A percentile compares a stretch with the other conserved stretches of the same genome.
phyloP scores from a whole-genome alignment of 2,329 filamentous ascomycete genomes.

The Diaporthe velutina region DNA sequence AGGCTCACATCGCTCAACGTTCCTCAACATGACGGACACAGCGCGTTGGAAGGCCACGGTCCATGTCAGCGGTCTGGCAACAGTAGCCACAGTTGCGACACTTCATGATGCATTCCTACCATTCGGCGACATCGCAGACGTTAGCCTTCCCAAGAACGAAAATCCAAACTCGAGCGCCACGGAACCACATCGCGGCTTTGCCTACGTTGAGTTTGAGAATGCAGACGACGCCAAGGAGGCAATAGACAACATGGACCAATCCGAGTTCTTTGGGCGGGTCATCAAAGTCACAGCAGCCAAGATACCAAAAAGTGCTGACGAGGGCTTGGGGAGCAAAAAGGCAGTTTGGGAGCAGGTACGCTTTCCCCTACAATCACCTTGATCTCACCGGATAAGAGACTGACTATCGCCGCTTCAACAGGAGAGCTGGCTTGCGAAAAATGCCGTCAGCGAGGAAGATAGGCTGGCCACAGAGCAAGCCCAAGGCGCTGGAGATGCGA shows the following conservation, averaged over 20 bases:
- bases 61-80: conserved; percentile 90
- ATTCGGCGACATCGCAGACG: conserved; percentile 94
- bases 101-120: conserved; percentile 94
- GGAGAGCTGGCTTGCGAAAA: conserved; percentile 94
- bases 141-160: conserved; percentile 91
- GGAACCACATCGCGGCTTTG: conserved; percentile 90
- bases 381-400: background rate
- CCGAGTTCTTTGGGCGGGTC: conserved; percentile 91
- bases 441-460: conserved; percentile 88
- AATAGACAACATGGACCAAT: conserved; percentile 99
- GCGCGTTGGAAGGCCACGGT: conserved; percentile 90
- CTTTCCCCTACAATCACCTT: conserved; percentile 33
- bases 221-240: conserved; percentile 90
- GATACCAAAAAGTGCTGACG: conserved; percentile 87
- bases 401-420: conserved; percentile 53
- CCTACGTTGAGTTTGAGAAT: conserved; percentile 94
- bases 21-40: conserved; percentile 78
- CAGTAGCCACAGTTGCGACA: conserved; percentile 79
- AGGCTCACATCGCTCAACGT: conserved; percentile 4
- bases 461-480: conserved; percentile 69
- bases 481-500: conserved; percentile 61
- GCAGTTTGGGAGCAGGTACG: conserved; percentile 97
- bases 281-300: conserved; percentile 95
- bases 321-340: conserved; percentile 91
- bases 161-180: conserved; percentile 82